Conservation (phyloP, 2,329 filamentous ascomycete species). For the Aspergillus ustus region DNA sequence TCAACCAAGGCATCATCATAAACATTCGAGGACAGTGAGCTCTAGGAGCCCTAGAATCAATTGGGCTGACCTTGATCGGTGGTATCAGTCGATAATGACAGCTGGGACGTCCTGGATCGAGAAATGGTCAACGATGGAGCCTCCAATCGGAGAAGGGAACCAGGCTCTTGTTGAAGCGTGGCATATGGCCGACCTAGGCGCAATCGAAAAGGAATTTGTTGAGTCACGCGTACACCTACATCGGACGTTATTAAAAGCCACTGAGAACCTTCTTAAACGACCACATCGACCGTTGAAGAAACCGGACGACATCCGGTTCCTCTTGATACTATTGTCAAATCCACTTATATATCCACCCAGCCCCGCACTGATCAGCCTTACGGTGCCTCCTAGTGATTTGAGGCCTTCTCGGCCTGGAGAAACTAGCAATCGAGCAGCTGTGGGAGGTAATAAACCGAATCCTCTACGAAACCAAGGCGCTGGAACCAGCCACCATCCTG, state of each 20-base stretch:
- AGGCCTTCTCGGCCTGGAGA: constrained; percentile 37
- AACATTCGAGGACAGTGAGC: constrained; percentile 50
- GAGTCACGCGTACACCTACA: constrained; percentile 73
- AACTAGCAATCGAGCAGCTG: constrained; percentile 17
- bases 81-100: constrained; percentile 73
- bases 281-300: constrained; percentile 71
- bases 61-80: constrained; percentile 72
- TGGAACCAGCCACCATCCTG: constrained; percentile 72
- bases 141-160: constrained; percentile 34
- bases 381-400: constrained; percentile 29
- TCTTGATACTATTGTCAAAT: constrained; percentile 78
- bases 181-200: constrained; percentile 49
- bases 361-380: constrained; percentile 25
- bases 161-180: constrained; percentile 33
- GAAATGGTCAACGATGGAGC: constrained; percentile 60
- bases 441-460: not conserved
- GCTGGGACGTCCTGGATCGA: constrained; percentile 70
- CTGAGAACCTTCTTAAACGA: constrained; percentile 78
- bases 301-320: constrained; percentile 73
- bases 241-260: constrained; percentile 73
- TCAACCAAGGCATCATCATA: constrained; percentile 26
- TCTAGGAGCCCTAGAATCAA: constrained; percentile 71
- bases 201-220: constrained; percentile 57
- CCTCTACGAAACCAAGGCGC: constrained; percentile 30
- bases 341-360: constrained; percentile 67